Percentiles rank a stretch among this genome's conserved stretches.
phyloP scores from a whole-genome alignment of 768 basidiomycete species.

The Rhodosporidiobolus sp. region DNA sequence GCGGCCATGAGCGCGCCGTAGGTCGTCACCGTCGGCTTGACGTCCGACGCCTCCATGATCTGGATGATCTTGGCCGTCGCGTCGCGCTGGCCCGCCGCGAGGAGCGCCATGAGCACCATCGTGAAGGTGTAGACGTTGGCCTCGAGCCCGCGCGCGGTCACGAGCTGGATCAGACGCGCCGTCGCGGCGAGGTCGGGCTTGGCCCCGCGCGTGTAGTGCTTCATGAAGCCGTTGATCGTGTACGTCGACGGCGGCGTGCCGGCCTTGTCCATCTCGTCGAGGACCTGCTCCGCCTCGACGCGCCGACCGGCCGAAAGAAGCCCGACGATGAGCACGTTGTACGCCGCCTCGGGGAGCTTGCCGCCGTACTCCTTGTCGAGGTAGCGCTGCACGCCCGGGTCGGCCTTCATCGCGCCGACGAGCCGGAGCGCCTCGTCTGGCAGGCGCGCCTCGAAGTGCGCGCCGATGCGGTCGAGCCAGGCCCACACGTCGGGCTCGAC shows the following conservation, averaged over 20 bases:
- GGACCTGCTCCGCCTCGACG: conserved; percentile 50
- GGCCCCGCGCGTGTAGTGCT: conserved; percentile 57
- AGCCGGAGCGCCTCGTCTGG: conserved; percentile 32
- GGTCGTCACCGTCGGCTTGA: conserved; percentile 70
- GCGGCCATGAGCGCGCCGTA: conserved; percentile 76
- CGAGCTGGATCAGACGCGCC: conserved; percentile 58
- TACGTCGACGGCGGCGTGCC: conserved; percentile 68
- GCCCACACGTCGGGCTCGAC: conserved; percentile 61
- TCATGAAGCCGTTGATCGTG: conserved; percentile 77
- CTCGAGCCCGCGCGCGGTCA: conserved; percentile 57
- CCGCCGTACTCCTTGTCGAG: conserved; percentile 54
- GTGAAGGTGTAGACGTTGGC: conserved; percentile 86
- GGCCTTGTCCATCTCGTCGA: conserved; percentile 51
- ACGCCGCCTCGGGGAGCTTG: conserved; percentile 47
- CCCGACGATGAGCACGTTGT: conserved; percentile 73
- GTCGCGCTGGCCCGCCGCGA: conserved; percentile 65
- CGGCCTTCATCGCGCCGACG: conserved; percentile 53
- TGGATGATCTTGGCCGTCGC: conserved; percentile 63
- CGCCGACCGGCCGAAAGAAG: conserved; percentile 54
- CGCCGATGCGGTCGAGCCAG: conserved; percentile 69
- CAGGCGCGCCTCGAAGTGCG: conserved; percentile 51
- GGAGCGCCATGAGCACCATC: conserved; percentile 72
- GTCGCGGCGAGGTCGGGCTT: conserved; percentile 64
- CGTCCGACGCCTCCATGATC: conserved; percentile 71
- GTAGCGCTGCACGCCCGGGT: conserved; percentile 59